phyloP scores from a whole-genome alignment of 768 basidiomycete species.

The Russula earlei region DNA sequence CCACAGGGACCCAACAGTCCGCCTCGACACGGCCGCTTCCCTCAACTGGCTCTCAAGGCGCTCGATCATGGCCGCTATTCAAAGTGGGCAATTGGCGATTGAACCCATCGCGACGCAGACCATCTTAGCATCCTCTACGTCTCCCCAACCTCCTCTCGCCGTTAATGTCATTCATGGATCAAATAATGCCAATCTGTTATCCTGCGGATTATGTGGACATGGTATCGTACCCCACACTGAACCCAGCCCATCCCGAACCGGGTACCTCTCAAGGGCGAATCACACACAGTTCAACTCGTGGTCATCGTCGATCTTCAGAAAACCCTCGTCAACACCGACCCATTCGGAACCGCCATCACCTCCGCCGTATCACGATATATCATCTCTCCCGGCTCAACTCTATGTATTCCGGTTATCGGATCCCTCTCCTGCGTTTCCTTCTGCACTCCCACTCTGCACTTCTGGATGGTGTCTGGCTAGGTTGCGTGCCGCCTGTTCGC shows the following conservation, averaged over 20 bases:
- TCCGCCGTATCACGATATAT: constrained; percentile 23
- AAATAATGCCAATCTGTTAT: constrained; percentile 41
- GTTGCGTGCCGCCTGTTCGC: constrained; percentile 75
- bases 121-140: constrained; percentile 46
- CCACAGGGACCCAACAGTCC: constrained; percentile 78
- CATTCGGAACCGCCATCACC: constrained; percentile 30
- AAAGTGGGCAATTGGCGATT: constrained; percentile 77
- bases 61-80: constrained; percentile 73
- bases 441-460: constrained; percentile 53
- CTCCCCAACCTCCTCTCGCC: constrained; percentile 26
- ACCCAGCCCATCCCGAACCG: constrained; percentile 30
- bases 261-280: constrained; percentile 19
- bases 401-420: constrained; percentile 58
- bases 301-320: constrained; percentile 52
- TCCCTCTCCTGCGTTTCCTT: constrained; percentile 23
- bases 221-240: constrained; percentile 36
- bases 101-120: constrained; percentile 68
- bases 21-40: constrained; percentile 89
- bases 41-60: constrained; percentile 91
- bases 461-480: constrained; percentile 82
- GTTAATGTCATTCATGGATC: constrained; percentile 33
- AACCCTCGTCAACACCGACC: constrained; percentile 30
- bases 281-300: constrained; percentile 34
- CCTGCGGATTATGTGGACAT: constrained; percentile 74
- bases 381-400: constrained; percentile 35